phyloP scores from a whole-genome alignment of 495 filamentous ascomycete genomes.

The Neurospora tetrasperma region DNA sequence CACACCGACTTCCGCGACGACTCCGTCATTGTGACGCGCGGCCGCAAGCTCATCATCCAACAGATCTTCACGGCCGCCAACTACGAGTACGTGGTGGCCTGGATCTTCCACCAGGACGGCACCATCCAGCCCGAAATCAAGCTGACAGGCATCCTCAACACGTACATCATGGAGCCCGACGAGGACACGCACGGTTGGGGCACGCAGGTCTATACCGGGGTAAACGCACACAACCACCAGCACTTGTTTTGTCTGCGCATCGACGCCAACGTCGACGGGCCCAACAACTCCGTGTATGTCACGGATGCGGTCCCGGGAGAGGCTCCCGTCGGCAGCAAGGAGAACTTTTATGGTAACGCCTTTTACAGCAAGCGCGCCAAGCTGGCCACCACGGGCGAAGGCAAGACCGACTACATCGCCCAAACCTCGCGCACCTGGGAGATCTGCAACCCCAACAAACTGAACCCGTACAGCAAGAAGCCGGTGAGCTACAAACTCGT shows the following conservation, averaged over 20 bases:
- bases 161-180: slow-evolving; percentile 72
- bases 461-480: slow-evolving; percentile 79
- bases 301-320: slow-evolving; percentile 57
- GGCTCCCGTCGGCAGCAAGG: slow-evolving; percentile 62
- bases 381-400: slow-evolving; percentile 60
- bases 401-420: slow-evolving; percentile 74
- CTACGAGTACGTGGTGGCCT: slow-evolving; percentile 92
- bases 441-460: slow-evolving; percentile 72
- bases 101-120: slow-evolving; percentile 90
- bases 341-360: slow-evolving; percentile 90
- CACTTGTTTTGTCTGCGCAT: slow-evolving; percentile 90
- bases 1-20: slow-evolving; percentile 94
- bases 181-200: slow-evolving; percentile 87
- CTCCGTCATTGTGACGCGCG: slow-evolving; percentile 75
- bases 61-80: slow-evolving; percentile 96
- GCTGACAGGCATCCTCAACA: slow-evolving; percentile 91
- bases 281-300: slow-evolving; percentile 76
- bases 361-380: slow-evolving; percentile 87
- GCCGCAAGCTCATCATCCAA: slow-evolving; percentile 77
- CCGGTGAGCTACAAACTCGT: slow-evolving; percentile 88
- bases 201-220: slow-evolving; percentile 67
- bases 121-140: slow-evolving; percentile 93
- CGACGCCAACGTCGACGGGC: slow-evolving; percentile 83
- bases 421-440: slow-evolving; percentile 79
- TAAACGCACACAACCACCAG: slow-evolving; percentile 74